These are phyloP conservation scores for Mycena citricolor DNA, from an alignment of 1,284 basidiomycete species.

Conservation along the genomic window DNA sequence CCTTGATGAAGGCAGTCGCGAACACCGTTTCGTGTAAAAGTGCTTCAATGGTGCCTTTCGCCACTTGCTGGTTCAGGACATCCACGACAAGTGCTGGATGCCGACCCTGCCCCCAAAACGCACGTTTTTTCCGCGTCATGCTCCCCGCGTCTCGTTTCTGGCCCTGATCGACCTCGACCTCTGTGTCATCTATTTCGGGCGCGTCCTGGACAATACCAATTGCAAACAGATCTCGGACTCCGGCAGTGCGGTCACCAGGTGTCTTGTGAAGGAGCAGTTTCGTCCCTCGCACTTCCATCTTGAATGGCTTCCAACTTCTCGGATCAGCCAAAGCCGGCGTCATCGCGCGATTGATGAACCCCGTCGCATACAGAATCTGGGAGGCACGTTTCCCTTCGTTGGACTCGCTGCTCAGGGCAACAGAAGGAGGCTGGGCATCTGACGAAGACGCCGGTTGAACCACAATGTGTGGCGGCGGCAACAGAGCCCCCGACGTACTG, in stretches of 20 bases:
- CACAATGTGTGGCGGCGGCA: constrained; percentile 20
- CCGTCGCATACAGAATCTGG: constrained; percentile 71
- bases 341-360: constrained; percentile 70
- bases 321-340: constrained; percentile 32
- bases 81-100: constrained; percentile 66
- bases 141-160: constrained; percentile 26
- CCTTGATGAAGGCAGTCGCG: constrained; percentile 57
- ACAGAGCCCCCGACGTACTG: neutral
- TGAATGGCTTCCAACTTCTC: constrained; percentile 82
- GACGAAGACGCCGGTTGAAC: constrained; percentile 10
- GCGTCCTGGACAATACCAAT: constrained; percentile 57
- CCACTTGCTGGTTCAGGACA: constrained; percentile 37
- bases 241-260: constrained; percentile 61
- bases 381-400: constrained; percentile 58
- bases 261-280: constrained; percentile 84
- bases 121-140: constrained; percentile 55
- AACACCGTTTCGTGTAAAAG: constrained; percentile 79
- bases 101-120: constrained; percentile 74
- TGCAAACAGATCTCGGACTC: constrained; percentile 73
- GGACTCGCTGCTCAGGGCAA: constrained; percentile 24
- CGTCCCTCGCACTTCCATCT: constrained; percentile 75
- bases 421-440: neutral
- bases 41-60: constrained; percentile 72
- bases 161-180: constrained; percentile 24
- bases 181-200: constrained; percentile 24